Percentiles rank a stretch among this genome's conserved stretches.
Evolutionary conservation across 768 basidiomycete species (phyloP).

Genomic region (Lentinus tigrinus): DNA sequence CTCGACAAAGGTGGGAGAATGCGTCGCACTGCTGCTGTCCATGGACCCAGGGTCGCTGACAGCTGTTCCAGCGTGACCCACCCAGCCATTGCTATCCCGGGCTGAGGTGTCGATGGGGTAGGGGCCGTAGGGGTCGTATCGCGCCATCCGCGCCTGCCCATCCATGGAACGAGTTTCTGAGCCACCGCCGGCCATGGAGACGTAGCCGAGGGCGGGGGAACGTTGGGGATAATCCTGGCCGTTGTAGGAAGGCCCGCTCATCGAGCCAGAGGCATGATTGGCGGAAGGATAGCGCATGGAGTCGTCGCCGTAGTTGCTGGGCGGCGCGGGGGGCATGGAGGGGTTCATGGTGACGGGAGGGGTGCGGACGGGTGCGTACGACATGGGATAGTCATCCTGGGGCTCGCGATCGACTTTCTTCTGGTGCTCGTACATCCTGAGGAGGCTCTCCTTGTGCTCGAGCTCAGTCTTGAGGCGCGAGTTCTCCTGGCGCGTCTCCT

Average conservation of each 20-base stretch:
- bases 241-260: conserved; percentile 45
- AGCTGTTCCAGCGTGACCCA: conserved; percentile 36
- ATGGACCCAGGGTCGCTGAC: conserved; percentile 41
- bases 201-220: conserved; percentile 45
- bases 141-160: conserved; percentile 38
- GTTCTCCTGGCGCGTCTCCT: conserved; percentile 67
- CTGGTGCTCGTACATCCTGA: conserved; percentile 64
- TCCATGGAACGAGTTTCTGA: conserved; percentile 29
- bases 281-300: conserved; percentile 48
- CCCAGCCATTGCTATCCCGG: conserved; percentile 27
- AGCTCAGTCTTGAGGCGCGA: conserved; percentile 59
- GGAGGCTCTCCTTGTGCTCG: conserved; percentile 72
- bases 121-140: conserved; percentile 47
- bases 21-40: conserved; percentile 43
- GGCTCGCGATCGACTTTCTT: conserved; percentile 44
- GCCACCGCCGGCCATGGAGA: conserved; percentile 27
- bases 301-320: conserved; percentile 41
- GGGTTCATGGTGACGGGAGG: conserved; percentile 21
- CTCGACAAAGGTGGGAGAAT: conserved; percentile 54
- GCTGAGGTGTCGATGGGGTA: conserved; percentile 37
- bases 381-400: conserved; percentile 18
- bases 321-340: conserved; percentile 27
- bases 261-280: conserved; percentile 44
- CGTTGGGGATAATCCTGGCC: conserved; percentile 43
- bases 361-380: conserved; percentile 29